Conservation (phyloP, 495 filamentous ascomycete genomes). For the Penicillium verhagenii region DNA sequence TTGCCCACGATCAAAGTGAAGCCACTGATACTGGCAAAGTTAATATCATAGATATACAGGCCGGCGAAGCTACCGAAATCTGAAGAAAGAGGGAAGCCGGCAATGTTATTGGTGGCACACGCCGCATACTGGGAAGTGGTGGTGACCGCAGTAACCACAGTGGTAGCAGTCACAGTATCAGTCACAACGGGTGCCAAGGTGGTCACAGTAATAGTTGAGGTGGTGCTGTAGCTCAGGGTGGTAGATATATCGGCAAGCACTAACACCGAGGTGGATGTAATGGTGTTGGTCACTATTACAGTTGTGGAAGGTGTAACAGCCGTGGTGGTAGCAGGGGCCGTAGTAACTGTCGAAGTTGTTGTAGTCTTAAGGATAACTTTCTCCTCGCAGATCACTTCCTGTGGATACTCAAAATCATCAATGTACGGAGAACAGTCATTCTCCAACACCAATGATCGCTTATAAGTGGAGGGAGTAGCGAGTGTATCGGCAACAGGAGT, state of each 20-base stretch:
- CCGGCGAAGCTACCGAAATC: slow-evolving; percentile 2
- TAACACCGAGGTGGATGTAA: slow-evolving; percentile 1
- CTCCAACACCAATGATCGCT: background rate
- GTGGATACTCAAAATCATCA: slow-evolving; percentile 4
- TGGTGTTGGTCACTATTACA: slow-evolving; percentile 3
- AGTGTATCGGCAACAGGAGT: slow-evolving; percentile 5
- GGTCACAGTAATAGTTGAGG: slow-evolving; percentile 3
- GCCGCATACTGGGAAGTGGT: background rate
- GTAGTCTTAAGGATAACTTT: slow-evolving; percentile 5
- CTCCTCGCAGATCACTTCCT: slow-evolving; percentile 6
- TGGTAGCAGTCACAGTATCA: background rate
- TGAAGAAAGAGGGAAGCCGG: slow-evolving; percentile 1
- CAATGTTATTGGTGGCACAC: slow-evolving; percentile 11
- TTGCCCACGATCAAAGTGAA: background rate
- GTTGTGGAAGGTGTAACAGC: slow-evolving; percentile 1
- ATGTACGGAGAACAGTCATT: background rate
- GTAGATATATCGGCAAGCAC: slow-evolving; percentile 6
- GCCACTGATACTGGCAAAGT: background rate
- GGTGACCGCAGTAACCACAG: background rate
- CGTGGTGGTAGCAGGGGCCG: background rate
- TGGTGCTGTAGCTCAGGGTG: slow-evolving; percentile 9
- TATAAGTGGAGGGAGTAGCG: background rate
- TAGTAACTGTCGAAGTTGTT: slow-evolving; percentile 1
- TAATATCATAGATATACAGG: background rate
- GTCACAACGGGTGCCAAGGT: background rate